These are phyloP conservation scores for Phanerochaete sordida DNA, from an alignment of 768 basidiomycete genomes.

Conservation along the genomic window DNA sequence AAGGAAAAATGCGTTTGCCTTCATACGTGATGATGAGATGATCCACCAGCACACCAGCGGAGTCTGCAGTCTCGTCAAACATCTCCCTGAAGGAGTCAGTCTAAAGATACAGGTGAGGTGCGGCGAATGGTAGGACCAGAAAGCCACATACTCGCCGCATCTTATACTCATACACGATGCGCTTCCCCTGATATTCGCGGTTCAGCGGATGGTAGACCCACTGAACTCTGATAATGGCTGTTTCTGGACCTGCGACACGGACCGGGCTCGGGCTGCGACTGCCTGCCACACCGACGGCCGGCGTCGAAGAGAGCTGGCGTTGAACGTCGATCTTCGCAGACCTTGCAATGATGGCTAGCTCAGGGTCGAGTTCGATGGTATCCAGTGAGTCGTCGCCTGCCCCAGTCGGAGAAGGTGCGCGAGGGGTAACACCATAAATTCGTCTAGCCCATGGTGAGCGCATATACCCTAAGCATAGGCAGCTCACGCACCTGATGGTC, in stretches of 20 bases:
- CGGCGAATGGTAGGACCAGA: background rate
- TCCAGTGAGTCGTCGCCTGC: constrained; percentile 44
- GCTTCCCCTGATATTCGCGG: constrained; percentile 31
- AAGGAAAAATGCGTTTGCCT: constrained; percentile 63
- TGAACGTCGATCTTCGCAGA: constrained; percentile 30
- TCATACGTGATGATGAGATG: constrained; percentile 60
- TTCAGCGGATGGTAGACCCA: constrained; percentile 68
- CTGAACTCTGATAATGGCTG: constrained; percentile 50
- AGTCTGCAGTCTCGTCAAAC: constrained; percentile 65
- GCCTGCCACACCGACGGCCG: background rate
- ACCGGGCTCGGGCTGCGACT: constrained; percentile 18
- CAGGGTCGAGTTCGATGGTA: constrained; percentile 52
- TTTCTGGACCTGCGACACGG: constrained; percentile 30
- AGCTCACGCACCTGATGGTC: constrained; percentile 50
- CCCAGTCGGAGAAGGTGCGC: constrained; percentile 47
- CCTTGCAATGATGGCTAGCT: constrained; percentile 56
- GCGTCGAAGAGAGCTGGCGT: constrained; percentile 19
- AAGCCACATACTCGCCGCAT: constrained; percentile 13
- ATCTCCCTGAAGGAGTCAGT: constrained; percentile 60
- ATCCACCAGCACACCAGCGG: constrained; percentile 45
- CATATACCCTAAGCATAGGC: constrained; percentile 10
- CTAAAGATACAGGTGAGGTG: constrained; percentile 31
- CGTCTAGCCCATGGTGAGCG: background rate
- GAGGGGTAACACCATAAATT: constrained; percentile 37
- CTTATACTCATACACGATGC: constrained; percentile 60